Conservation (phyloP, 768 basidiomycete genomes). For the Boletus pseudopeckii region DNA sequence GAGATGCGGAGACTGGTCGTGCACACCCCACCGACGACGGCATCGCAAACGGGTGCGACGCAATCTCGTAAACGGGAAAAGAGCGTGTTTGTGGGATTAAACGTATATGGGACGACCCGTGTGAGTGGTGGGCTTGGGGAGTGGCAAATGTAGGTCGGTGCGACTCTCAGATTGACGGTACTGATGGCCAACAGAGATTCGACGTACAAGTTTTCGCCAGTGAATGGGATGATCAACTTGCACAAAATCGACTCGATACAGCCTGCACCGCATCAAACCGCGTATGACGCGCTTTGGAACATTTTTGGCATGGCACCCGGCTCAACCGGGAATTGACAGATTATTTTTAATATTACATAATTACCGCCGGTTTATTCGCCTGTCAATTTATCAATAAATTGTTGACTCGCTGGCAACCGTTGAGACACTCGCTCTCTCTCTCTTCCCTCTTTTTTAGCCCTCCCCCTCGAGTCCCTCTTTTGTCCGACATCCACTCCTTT, state of each 20-base stretch:
- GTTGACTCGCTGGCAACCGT: background rate
- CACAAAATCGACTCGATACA: constrained; percentile 75
- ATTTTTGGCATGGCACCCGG: background rate
- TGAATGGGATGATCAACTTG: constrained; percentile 56
- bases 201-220: constrained; percentile 70
- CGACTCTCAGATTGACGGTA: background rate
- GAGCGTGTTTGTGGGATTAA: constrained; percentile 51
- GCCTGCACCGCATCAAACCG: constrained; percentile 70
- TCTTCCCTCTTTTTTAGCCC: background rate
- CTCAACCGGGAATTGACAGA: constrained; percentile 1
- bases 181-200: constrained; percentile 46
- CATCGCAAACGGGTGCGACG: background rate
- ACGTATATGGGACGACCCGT: constrained; percentile 55
- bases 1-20: constrained; percentile 48
- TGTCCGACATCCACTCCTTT: constrained; percentile 12
- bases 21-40: constrained; percentile 10
- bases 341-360: constrained; percentile 20
- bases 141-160: constrained; percentile 66
- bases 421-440: too few relatives aligned
- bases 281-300: constrained; percentile 56
- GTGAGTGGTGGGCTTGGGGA: constrained; percentile 61
- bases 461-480: constrained; percentile 19
- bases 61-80: constrained; percentile 44
- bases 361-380: background rate
- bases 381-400: background rate